Conservation (phyloP, 345 rosid species). For the Mallotus nudiflorus region DNA sequence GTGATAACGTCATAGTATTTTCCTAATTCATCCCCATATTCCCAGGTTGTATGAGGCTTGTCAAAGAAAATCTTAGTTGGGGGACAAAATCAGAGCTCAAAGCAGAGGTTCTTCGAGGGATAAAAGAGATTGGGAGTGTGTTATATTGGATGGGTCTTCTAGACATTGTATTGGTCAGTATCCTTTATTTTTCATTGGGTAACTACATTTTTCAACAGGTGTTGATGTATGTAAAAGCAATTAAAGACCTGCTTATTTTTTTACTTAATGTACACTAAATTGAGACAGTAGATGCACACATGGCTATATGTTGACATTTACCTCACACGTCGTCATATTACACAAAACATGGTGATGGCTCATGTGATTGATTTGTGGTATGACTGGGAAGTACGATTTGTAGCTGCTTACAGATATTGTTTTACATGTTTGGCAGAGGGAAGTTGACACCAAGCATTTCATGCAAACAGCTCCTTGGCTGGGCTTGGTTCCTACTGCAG, state of each 20-base stretch:
- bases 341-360: too few species aligned
- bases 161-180: constrained; percentile 88
- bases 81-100: constrained; percentile 86
- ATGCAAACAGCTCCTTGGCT: constrained; percentile 98
- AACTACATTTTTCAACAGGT: constrained; percentile 6
- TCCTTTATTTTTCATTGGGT: constrained; percentile 22
- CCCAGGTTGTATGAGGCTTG: constrained; percentile 91
- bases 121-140: constrained; percentile 95
- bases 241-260: too few species aligned
- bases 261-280: too few species aligned
- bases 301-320: too few species aligned
- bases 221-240: not conserved
- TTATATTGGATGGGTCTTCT: constrained; percentile 94
- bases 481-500: constrained; percentile 77
- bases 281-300: too few species aligned
- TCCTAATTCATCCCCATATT: not conserved
- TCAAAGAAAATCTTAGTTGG: constrained; percentile 91
- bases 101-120: constrained; percentile 82
- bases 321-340: too few species aligned
- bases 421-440: constrained; percentile 59
- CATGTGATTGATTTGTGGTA: not conserved
- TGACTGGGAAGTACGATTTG: constrained; percentile 12
- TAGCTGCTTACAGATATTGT: constrained; percentile 21
- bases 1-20: not conserved
- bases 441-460: constrained; percentile 76